Percentiles rank a stretch among this genome's conserved stretches.
phyloP scores from a whole-genome alignment of 805 yeast species.

The Kazachstania bromeliacearum region DNA sequence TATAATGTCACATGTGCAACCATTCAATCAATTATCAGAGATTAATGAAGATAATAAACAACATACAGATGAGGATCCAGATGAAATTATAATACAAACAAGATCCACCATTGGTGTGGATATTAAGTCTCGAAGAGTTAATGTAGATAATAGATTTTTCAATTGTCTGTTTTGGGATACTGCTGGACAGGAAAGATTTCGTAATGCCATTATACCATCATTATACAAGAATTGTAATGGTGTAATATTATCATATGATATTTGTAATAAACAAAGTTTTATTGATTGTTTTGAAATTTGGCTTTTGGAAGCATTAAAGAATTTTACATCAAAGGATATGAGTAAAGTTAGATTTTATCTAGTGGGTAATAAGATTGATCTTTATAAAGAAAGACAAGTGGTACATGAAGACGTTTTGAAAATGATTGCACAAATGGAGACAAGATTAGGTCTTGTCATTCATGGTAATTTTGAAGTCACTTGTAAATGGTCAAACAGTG shows the following conservation, averaged over 20 bases:
- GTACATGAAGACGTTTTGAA: conserved; percentile 32
- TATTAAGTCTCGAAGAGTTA: conserved; percentile 35
- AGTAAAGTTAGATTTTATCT: conserved; percentile 32
- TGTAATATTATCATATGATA: conserved; percentile 36
- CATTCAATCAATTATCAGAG: too few species aligned
- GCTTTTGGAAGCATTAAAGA: conserved; percentile 35
- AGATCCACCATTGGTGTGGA: conserved; percentile 41
- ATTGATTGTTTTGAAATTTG: conserved; percentile 33
- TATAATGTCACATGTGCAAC: too few species aligned
- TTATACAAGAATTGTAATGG: conserved; percentile 41
- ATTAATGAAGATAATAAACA: neutral
- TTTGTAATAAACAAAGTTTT: conserved; percentile 32
- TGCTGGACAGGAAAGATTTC: conserved; percentile 42
- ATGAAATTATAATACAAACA: conserved; percentile 29
- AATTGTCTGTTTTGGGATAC: conserved; percentile 42
- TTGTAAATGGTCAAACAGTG: conserved; percentile 34
- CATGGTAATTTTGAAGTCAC: conserved; percentile 40
- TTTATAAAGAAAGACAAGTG: conserved; percentile 30
- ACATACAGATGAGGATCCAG: conserved; percentile 9
- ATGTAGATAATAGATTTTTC: conserved; percentile 36
- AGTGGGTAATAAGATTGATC: conserved; percentile 39
- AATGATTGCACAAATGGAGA: conserved; percentile 26
- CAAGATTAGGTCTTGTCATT: conserved; percentile 27
- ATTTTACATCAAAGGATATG: conserved; percentile 21
- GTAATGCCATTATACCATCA: conserved; percentile 37